Percentiles rank a stretch among this genome's conserved stretches.
phyloP scores from a whole-genome alignment of 2,329 filamentous ascomycete genomes.

The Dactylellina drechsleri region DNA sequence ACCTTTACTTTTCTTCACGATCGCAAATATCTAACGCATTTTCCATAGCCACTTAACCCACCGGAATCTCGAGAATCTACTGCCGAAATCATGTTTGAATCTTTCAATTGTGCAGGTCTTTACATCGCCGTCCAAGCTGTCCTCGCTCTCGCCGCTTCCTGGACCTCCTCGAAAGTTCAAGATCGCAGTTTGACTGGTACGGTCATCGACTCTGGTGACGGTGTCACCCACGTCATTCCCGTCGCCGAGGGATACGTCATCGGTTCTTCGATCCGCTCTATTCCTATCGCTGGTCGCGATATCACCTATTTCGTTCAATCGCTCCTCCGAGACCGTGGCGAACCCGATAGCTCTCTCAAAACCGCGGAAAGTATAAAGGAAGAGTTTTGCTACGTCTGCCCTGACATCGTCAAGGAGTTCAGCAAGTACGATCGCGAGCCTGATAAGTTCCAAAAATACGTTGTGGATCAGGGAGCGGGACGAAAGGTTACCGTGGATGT shows the following conservation, averaged over 20 bases:
- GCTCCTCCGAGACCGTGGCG: constrained; percentile 91
- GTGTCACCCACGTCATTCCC: constrained; percentile 98
- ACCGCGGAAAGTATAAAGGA: constrained; percentile 99
- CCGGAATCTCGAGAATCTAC: constrained; percentile 99
- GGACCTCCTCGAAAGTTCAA: constrained; percentile 97
- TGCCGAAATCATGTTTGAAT: constrained; percentile 99
- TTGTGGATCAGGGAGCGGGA: constrained; percentile 85
- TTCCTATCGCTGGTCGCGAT: constrained; percentile 95
- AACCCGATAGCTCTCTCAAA: constrained; percentile 95
- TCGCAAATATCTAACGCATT: constrained; percentile 28
- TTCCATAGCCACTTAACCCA: constrained; percentile 84
- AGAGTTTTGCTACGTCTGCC: constrained; percentile 97
- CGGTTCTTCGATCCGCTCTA: constrained; percentile 98
- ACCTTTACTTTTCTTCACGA: neutral
- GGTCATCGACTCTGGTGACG: constrained; percentile 97
- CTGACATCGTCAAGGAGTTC: constrained; percentile 99
- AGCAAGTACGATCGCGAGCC: constrained; percentile 91
- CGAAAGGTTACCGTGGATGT: constrained; percentile 87
- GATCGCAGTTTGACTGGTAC: constrained; percentile 96
- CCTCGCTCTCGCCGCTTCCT: constrained; percentile 92
- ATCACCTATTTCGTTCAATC: constrained; percentile 99
- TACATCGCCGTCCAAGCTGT: constrained; percentile 99
- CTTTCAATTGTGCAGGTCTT: constrained; percentile 98
- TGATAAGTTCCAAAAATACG: constrained; percentile 88
- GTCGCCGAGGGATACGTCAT: constrained; percentile 99